phyloP scores from a whole-genome alignment of 2,329 filamentous ascomycete species.

The Chaetomiaceae sp. region DNA sequence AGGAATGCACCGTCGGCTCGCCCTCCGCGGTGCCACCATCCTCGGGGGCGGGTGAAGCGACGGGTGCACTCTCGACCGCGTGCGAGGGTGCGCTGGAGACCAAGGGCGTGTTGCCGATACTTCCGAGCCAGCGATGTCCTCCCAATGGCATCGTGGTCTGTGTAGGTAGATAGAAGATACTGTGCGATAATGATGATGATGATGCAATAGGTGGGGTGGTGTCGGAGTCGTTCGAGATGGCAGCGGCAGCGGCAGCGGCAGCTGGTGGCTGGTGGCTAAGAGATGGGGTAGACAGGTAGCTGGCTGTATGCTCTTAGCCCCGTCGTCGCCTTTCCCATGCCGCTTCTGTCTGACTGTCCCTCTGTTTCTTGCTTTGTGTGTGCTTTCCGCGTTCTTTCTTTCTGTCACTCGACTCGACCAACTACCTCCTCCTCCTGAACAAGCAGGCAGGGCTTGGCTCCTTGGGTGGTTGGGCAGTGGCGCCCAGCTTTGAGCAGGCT shows the following conservation, averaged over 20 bases:
- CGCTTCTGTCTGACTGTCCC: too few species aligned
- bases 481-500: not conserved
- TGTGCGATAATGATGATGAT: too few species aligned
- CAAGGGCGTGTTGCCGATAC: constrained; percentile 1
- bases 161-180: too few species aligned
- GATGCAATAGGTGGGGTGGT: constrained; percentile 1
- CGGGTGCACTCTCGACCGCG: not conserved
- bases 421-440: not conserved
- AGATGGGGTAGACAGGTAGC: too few species aligned
- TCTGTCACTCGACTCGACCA: not conserved
- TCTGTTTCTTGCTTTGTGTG: not conserved
- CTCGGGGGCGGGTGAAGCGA: not conserved
- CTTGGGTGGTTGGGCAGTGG: not conserved
- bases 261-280: too few species aligned
- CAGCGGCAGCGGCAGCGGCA: constrained; percentile 8
- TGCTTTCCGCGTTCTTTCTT: not conserved
- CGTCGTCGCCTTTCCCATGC: too few species aligned
- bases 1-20: constrained; percentile 8
- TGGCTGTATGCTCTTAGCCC: too few species aligned
- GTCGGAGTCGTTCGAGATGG: not conserved
- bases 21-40: constrained; percentile 4
- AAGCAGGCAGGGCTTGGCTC: too few species aligned
- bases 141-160: constrained; percentile 12
- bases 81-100: constrained; percentile 1
- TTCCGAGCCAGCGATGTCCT: constrained; percentile 7